Percentiles rank a stretch among this genome's conserved stretches.
Evolutionary conservation across 345 rosid species (phyloP).

Genomic region (Trapa incisa): DNA sequence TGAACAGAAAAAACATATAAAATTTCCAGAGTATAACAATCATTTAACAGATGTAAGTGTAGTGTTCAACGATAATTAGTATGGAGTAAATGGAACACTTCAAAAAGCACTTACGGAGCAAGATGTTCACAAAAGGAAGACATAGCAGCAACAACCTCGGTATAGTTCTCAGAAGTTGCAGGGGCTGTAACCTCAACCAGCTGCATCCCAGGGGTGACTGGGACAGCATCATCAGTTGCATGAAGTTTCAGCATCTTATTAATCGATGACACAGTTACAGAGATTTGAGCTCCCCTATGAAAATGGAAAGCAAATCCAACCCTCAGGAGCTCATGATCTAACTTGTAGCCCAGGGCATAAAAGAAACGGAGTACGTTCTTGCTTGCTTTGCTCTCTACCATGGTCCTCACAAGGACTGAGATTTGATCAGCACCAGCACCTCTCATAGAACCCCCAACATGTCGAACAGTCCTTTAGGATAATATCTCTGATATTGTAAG

Average conservation of each 20-base stretch:
- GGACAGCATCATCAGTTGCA: constrained; percentile 80
- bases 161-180: constrained; percentile 72
- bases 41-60: neutral
- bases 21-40: neutral
- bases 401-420: constrained; percentile 64
- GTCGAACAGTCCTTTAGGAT: constrained; percentile 62
- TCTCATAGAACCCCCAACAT: constrained; percentile 83
- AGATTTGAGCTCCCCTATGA: constrained; percentile 60
- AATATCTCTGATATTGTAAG: constrained; percentile 1
- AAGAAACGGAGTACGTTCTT: constrained; percentile 72
- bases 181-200: constrained; percentile 93
- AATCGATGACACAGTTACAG: constrained; percentile 68
- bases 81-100: neutral
- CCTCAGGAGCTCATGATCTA: constrained; percentile 82
- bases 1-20: constrained; percentile 5
- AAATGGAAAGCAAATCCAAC: constrained; percentile 87
- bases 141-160: constrained; percentile 64
- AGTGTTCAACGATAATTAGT: neutral
- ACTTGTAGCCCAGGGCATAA: constrained; percentile 73
- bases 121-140: constrained; percentile 92
- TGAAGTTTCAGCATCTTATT: constrained; percentile 76
- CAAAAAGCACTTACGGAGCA: constrained; percentile 55
- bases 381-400: constrained; percentile 96
- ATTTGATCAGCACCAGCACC: constrained; percentile 94
- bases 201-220: constrained; percentile 95